Evolutionary conservation across 495 filamentous ascomycete genomes (phyloP).

Genomic region (Talaromyces liani): DNA sequence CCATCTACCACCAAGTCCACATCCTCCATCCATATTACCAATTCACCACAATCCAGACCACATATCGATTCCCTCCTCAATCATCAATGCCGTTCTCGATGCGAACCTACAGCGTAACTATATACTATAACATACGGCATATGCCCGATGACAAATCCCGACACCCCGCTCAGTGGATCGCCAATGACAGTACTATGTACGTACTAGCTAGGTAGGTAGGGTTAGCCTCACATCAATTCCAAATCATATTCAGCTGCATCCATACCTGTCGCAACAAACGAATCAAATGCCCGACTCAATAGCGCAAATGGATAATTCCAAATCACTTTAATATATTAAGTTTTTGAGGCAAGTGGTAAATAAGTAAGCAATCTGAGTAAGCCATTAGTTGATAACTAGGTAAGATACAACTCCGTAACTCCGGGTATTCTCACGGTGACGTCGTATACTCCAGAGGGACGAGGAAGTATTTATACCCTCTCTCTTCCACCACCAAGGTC

Average conservation of each 20-base stretch:
- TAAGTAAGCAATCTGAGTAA: background rate
- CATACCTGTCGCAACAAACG: background rate
- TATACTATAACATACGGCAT: no score
- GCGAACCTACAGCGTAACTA: background rate
- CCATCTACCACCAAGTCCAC: background rate
- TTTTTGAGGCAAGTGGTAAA: background rate
- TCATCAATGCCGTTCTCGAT: no score
- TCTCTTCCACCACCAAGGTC: background rate
- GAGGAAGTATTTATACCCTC: slow-evolving; percentile 3
- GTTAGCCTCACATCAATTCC: background rate
- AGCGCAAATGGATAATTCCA: background rate
- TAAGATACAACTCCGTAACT: no score
- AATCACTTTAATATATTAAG: background rate
- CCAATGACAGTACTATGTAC: no score
- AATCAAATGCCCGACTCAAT: background rate
- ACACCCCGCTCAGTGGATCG: background rate
- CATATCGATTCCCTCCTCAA: no score
- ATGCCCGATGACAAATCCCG: background rate
- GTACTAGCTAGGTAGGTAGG: no score
- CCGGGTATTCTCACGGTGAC: no score
- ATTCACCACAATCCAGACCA: no score
- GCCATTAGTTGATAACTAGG: no score
- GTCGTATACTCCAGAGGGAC: no score
- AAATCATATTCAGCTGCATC: background rate
- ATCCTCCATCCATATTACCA: no score